A percentile compares a stretch with the other conserved stretches of the same genome.
Conservation (phyloP, 352 stramenopile species). For the Detonula confervacea region DNA sequence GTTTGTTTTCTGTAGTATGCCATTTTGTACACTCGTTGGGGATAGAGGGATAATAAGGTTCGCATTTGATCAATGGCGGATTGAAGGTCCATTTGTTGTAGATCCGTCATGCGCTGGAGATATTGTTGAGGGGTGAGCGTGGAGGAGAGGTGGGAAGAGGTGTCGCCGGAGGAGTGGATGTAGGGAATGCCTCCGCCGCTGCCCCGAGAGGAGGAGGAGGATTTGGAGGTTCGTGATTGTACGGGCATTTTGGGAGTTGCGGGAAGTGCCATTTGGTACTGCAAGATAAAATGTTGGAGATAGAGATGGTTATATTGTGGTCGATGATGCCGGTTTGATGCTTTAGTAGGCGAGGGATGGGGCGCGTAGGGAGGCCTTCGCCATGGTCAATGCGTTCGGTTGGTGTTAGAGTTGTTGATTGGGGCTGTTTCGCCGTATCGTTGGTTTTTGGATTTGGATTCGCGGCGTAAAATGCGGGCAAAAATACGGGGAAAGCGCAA, state of each 20-base stretch:
- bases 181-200: slow-evolving; percentile 28
- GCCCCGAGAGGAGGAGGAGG: slow-evolving; percentile 14
- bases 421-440: no score
- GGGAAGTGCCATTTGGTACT: slow-evolving; percentile 15
- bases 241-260: slow-evolving; percentile 41
- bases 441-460: no score
- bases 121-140: slow-evolving; percentile 63
- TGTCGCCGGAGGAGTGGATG: slow-evolving; percentile 9
- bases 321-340: neutral
- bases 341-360: no score
- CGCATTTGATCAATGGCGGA: slow-evolving; percentile 84
- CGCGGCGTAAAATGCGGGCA: no score
- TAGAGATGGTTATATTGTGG: neutral
- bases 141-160: slow-evolving; percentile 4
- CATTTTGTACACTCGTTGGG: slow-evolving; percentile 87
- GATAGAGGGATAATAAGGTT: slow-evolving; percentile 65
- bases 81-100: slow-evolving; percentile 85
- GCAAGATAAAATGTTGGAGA: neutral
- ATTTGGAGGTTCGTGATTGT: slow-evolving; percentile 44
- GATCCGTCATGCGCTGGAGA: slow-evolving; percentile 63
- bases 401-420: no score
- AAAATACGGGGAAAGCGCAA: no score
- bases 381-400: neutral
- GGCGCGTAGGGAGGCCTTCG: no score
- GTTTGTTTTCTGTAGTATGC: slow-evolving; percentile 92